These are phyloP conservation scores for Candida lessepsii DNA, from an alignment of 805 yeast species.

Conservation along the genomic window DNA sequence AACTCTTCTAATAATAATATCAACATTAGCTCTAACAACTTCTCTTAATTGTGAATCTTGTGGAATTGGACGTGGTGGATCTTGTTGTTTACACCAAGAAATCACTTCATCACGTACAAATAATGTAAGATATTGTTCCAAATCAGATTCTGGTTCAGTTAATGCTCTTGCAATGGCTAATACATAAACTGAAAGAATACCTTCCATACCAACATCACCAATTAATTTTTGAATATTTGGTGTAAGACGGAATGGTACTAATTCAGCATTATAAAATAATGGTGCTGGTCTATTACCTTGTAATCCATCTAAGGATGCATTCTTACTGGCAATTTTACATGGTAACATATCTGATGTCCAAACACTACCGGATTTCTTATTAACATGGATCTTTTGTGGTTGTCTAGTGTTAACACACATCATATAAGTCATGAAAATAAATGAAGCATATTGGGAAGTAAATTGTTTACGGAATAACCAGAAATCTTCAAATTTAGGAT, in stretches of 20 bases:
- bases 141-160: conserved; percentile 86
- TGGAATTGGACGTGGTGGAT: conserved; percentile 66
- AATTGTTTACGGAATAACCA: conserved; percentile 97
- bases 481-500: conserved; percentile 83
- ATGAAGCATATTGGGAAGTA: conserved; percentile 90
- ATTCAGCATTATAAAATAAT: conserved; percentile 83
- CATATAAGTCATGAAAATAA: conserved; percentile 89
- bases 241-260: conserved; percentile 94
- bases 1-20: conserved; percentile 75
- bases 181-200: conserved; percentile 80
- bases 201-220: conserved; percentile 93
- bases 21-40: conserved; percentile 85
- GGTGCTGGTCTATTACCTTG: conserved; percentile 65
- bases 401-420: conserved; percentile 90
- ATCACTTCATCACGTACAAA: conserved; percentile 95
- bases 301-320: conserved; percentile 47
- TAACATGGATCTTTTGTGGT: conserved; percentile 88
- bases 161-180: conserved; percentile 85
- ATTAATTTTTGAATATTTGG: conserved; percentile 92
- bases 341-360: conserved; percentile 97
- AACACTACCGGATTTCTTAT: conserved; percentile 79
- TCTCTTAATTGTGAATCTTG: conserved; percentile 83
- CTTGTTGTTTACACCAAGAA: conserved; percentile 90
- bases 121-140: conserved; percentile 87
- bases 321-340: conserved; percentile 65